Evolutionary conservation across 2,329 filamentous ascomycete species (phyloP), one percentile per base, ranked within the genome.

Genomic region (Xylariales sp.): DNA sequence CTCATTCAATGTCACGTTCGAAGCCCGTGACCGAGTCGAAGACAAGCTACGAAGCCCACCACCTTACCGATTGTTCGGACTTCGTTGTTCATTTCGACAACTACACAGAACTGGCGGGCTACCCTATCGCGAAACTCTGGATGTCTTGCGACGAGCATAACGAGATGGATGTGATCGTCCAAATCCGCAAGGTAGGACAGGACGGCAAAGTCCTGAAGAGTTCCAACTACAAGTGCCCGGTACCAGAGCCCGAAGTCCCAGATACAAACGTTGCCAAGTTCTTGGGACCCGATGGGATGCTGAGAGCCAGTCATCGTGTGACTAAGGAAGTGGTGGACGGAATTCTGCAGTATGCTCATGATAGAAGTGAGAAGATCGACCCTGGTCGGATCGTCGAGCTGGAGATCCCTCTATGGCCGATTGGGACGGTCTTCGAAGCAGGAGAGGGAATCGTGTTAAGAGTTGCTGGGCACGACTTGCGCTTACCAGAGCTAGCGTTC

Each of bases 381-480:
- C 42, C 44, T 0, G 45, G 48, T 4, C 25, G 32, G 4, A 39
- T 54, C 15, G 42, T 53, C 4, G 38, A 46, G 2, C 24, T 56
- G 4, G 21, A 46, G 5, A 51, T 54, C 2, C 42, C 44, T 1
- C 42, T 55, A 3, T 55, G 52, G 53, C 54, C 51, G 1, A 42
- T 46, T 4, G 52, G 52, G 1, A 50, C 55, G 45, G 44, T 51
- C 2, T 56, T 54, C 31, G 52, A 46, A n/a, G 40, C 44, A 2
- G 53, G 52, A 8, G 54, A 57, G 28, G 46, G 44, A 0, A 14
- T 56, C 4, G 37, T 52, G 32, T 33, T 57, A 4, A 37, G 48
- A 6, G 24, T 56, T 4, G 46, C 54, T 0, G 52, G 52, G 4
- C 51, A 55, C 19, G 48, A 54, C 31, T 51, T 57, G 46, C 37